phyloP scores from a whole-genome alignment of 2,329 filamentous ascomycete genomes.

The Ascochyta pisi region DNA sequence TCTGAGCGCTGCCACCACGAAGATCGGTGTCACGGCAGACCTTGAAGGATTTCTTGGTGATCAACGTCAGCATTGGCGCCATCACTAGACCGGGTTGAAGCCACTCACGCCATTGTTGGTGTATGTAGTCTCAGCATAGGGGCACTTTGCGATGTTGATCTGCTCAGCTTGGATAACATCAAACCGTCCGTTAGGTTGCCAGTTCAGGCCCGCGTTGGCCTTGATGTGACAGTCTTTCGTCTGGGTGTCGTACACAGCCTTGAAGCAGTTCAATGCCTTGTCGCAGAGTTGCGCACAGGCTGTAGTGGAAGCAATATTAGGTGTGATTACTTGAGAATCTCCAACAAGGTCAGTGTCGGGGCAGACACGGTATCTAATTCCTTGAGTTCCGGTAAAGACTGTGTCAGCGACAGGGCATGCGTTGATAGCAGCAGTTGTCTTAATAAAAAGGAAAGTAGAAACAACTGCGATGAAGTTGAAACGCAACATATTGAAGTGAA shows the following conservation, averaged over 20 bases:
- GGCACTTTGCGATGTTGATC: slow-evolving; percentile 34
- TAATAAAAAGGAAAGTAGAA: slow-evolving; percentile 25
- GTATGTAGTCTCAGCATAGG: slow-evolving; percentile 28
- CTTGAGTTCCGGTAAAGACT: slow-evolving; percentile 26
- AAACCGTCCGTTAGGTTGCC: slow-evolving; percentile 29
- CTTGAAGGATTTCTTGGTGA: slow-evolving; percentile 26
- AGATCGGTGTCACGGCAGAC: slow-evolving; percentile 36
- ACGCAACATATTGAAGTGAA: slow-evolving; percentile 21
- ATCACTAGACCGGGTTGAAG: background rate
- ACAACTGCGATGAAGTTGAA: slow-evolving; percentile 21
- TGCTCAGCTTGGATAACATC: slow-evolving; percentile 34
- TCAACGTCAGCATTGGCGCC: background rate
- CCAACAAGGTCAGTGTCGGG: slow-evolving; percentile 29
- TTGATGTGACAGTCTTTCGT: slow-evolving; percentile 34
- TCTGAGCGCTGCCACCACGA: slow-evolving; percentile 27
- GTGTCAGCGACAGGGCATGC: slow-evolving; percentile 29
- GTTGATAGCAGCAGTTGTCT: slow-evolving; percentile 26
- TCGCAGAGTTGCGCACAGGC: slow-evolving; percentile 33
- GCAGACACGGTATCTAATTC: slow-evolving; percentile 32
- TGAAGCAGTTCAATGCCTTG: slow-evolving; percentile 30
- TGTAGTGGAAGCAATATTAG: slow-evolving; percentile 24
- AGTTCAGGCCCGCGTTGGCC: slow-evolving; percentile 22
- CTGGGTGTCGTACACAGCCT: slow-evolving; percentile 34
- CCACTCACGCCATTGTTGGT: slow-evolving; percentile 24
- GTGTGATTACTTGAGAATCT: slow-evolving; percentile 18